A percentile compares a stretch with the other conserved stretches of the same genome.
These are phyloP conservation scores for Phytophthora macrochlamydospora DNA, from an alignment of 352 stramenopile genomes.

Conservation along the genomic window DNA sequence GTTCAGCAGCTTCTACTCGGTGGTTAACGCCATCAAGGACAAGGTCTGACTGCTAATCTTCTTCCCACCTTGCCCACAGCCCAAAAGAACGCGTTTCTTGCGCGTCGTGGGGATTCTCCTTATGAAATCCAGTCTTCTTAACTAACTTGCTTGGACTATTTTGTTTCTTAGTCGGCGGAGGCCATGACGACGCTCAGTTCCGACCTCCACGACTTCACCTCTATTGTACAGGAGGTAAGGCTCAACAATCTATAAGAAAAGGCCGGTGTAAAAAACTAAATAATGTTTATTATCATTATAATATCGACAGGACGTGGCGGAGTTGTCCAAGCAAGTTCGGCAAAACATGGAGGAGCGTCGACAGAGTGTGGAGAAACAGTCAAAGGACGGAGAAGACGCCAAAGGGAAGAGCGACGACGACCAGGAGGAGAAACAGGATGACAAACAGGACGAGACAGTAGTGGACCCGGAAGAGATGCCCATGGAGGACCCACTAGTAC, in stretches of 20 bases:
- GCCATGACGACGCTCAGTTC: conserved; percentile 76
- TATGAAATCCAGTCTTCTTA: background rate
- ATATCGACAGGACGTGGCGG: conserved; percentile 47
- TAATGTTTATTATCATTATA: background rate
- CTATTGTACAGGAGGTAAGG: conserved; percentile 64
- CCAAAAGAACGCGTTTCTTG: background rate
- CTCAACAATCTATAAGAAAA: background rate
- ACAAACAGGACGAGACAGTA: conserved; percentile 12
- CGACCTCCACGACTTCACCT: conserved; percentile 71
- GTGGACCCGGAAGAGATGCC: conserved; percentile 8
- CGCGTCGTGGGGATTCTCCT: background rate
- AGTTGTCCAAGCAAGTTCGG: conserved; percentile 59
- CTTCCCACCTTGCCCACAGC: background rate
- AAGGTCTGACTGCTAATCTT: conserved; percentile 15
- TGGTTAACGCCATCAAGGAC: conserved; percentile 53
- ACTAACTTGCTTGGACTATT: background rate
- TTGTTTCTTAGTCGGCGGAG: conserved; percentile 56
- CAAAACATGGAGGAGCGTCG: conserved; percentile 54
- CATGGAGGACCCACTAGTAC: conserved; percentile 14
- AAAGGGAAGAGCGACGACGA: conserved; percentile 15
- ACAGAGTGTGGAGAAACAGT: conserved; percentile 44
- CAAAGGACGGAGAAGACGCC: conserved; percentile 23
- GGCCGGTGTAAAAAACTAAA: background rate
- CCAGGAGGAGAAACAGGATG: conserved; percentile 7
- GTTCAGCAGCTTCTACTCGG: conserved; percentile 57